phyloP scores from a whole-genome alignment of 208 protist genomes.

The Vickermania ingenoplastis region DNA sequence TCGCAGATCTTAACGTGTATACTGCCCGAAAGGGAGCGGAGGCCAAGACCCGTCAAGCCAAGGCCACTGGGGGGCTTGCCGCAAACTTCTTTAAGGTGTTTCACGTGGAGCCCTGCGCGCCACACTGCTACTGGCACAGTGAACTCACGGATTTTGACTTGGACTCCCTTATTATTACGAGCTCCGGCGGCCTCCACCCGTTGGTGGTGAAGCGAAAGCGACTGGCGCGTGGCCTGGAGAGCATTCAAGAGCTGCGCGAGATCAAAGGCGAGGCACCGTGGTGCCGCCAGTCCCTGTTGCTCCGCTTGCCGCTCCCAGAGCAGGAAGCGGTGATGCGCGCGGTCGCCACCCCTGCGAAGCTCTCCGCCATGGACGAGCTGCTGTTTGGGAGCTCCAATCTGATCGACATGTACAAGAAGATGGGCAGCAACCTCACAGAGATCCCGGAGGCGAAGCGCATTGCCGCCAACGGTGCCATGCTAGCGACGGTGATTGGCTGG shows the following conservation, averaged over 20 bases:
- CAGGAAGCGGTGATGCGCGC: conserved; percentile 19
- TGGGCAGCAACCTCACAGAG: background rate
- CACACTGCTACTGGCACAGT: conserved; percentile 69
- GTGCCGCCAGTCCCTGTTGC: conserved; percentile 33
- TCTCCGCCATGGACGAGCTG: conserved; percentile 31
- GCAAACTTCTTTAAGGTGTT: conserved; percentile 62
- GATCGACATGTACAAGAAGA: conserved; percentile 19
- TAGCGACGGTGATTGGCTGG: conserved; percentile 53
- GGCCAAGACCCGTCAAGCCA: conserved; percentile 9
- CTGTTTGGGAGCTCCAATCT: conserved; percentile 36
- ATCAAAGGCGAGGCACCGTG: conserved; percentile 25
- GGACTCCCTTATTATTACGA: conserved; percentile 62
- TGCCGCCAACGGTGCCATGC: conserved; percentile 17
- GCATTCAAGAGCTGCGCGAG: conserved; percentile 58
- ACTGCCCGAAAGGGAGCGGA: conserved; percentile 29
- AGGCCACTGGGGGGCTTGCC: background rate
- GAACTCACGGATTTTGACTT: conserved; percentile 50
- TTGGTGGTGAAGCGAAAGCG: conserved; percentile 63
- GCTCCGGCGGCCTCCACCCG: conserved; percentile 36
- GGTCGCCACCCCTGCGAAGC: conserved; percentile 22
- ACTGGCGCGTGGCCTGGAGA: conserved; percentile 48
- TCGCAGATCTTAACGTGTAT: conserved; percentile 50
- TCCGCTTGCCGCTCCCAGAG: conserved; percentile 26
- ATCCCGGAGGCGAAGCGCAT: conserved; percentile 10
- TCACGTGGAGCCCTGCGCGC: conserved; percentile 67